Conservation (phyloP, 805 yeast genomes). For the Nakazawaea populi region DNA sequence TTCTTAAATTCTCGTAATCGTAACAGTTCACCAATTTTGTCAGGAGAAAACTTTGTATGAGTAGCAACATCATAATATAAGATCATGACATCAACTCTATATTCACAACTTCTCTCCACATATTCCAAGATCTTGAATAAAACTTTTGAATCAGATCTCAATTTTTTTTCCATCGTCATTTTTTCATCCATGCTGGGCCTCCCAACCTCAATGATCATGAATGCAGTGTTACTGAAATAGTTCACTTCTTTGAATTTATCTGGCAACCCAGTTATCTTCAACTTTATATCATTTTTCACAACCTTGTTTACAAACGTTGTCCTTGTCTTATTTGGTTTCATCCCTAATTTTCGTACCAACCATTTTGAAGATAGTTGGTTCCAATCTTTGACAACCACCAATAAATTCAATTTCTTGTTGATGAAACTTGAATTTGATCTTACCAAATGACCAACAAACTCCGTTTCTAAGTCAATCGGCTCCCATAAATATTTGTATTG, state of each 20-base stretch:
- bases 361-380: slow-evolving; percentile 36
- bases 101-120: slow-evolving; percentile 12
- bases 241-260: slow-evolving; percentile 28
- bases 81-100: slow-evolving; percentile 13
- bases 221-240: slow-evolving; percentile 33
- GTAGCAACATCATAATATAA: slow-evolving; percentile 5
- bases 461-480: slow-evolving; percentile 44
- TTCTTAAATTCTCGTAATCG: not conserved
- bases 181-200: slow-evolving; percentile 18
- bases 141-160: slow-evolving; percentile 15
- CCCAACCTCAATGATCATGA: slow-evolving; percentile 51
- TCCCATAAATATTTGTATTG: slow-evolving; percentile 23
- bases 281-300: slow-evolving; percentile 19
- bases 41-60: not conserved
- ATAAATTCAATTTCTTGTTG: slow-evolving; percentile 16
- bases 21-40: not conserved
- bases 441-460: slow-evolving; percentile 27
- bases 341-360: slow-evolving; percentile 38
- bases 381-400: slow-evolving; percentile 47
- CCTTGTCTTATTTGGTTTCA: slow-evolving; percentile 26
- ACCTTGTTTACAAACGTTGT: slow-evolving; percentile 23
- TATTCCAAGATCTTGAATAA: slow-evolving; percentile 17
- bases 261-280: slow-evolving; percentile 38
- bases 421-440: slow-evolving; percentile 18
- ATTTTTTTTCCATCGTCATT: slow-evolving; percentile 1